Base-by-base conservation (phyloP, 768 basidiomycete genomes). In the Pleurotus giganteus region DNA sequence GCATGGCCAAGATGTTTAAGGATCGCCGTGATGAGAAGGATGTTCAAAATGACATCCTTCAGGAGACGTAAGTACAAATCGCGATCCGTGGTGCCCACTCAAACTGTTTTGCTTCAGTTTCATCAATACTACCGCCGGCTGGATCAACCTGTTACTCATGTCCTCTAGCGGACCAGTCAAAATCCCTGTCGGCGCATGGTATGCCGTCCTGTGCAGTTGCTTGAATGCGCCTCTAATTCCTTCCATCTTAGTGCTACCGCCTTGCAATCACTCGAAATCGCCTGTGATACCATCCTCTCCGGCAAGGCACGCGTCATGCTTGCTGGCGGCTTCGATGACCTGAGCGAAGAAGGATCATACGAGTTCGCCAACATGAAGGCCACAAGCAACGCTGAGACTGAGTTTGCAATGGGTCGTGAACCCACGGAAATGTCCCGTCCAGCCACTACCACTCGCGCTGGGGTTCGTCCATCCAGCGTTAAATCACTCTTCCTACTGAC, bases 361-460 rank as follows among this genome's bases (percentile, higher is more conserved):
- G 96, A 99, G 71, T 99, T 99, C 71, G 97, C 94, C 47, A 98
- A 98, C 78, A 99, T 99, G 97, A 97, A 98, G 73, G 97, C 97
- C 1, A 99, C 97, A 4, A 93, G 90, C 73, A 98, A 96, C 65
- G 88, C 95, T 1, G 92, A 94, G 71, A 92, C 92, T 27, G 97
- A 99, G 70, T 91, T 98, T 65, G 96, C 95, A 3, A 97, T 97
- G 90, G 97, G 97, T 58, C 94, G 97, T 61, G 97, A 99, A 71
- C 95, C 97, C 4, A 94, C 91, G 34, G 97, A 99, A 71, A 95
- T 98, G 90, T 99, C 97, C 43, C 89, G 97, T 55, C 97, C 97
- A 13, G 89, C 96, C 8, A 98, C 96, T 1, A 91, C 89, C 8
- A 98, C 96, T 60, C 92, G 97, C 67, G 82, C 94, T 65, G 97